Evolutionary conservation across 345 rosid genomes (phyloP).

Genomic region (Nephelium lappaceum): DNA sequence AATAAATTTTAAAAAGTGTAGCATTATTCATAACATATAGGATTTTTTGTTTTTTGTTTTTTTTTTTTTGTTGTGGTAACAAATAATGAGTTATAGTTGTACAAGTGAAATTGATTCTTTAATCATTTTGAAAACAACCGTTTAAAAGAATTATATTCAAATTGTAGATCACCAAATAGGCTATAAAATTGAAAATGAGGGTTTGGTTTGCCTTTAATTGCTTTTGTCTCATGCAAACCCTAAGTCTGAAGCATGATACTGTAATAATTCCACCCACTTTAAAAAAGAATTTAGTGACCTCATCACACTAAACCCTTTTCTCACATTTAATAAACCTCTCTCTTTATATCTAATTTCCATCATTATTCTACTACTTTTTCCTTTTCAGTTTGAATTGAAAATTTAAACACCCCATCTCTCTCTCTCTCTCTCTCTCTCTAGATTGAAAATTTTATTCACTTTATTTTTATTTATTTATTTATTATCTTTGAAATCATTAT

Average conservation of each 20-base stretch:
- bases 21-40: too few relatives aligned
- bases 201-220: slow-evolving; percentile 1
- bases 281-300: slow-evolving; percentile 33
- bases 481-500: slow-evolving; percentile 20
- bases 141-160: neutral
- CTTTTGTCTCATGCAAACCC: slow-evolving; percentile 37
- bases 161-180: too few relatives aligned
- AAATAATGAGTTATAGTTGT: too few relatives aligned
- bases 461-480: neutral
- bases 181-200: neutral
- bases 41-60: too few relatives aligned
- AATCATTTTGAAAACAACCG: too few relatives aligned
- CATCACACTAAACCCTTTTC: slow-evolving; percentile 12
- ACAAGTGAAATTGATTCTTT: too few relatives aligned
- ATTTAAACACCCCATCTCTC: neutral
- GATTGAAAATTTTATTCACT: neutral
- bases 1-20: too few relatives aligned
- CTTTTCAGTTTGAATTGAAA: slow-evolving; percentile 27
- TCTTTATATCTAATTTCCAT: slow-evolving; percentile 17
- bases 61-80: too few relatives aligned
- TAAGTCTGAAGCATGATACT: slow-evolving; percentile 39
- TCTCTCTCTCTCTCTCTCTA: slow-evolving; percentile 5
- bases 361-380: slow-evolving; percentile 15
- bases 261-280: slow-evolving; percentile 44
- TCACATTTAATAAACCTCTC: slow-evolving; percentile 15